These are phyloP conservation scores for Abrus precatorius DNA, from an alignment of 306 rosid genomes.

Conservation along the genomic window DNA sequence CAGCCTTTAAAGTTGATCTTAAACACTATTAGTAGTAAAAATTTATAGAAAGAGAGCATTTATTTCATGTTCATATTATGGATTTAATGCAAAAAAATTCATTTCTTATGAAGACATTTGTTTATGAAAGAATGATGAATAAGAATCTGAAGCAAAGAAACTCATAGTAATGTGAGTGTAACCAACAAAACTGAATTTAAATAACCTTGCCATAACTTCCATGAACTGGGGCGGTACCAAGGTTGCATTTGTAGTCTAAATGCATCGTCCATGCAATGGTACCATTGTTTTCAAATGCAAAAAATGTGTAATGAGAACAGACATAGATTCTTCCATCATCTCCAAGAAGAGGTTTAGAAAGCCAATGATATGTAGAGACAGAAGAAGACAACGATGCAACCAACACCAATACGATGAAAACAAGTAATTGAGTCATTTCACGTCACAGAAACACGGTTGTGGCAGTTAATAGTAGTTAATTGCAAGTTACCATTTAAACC, in stretches of 20 bases:
- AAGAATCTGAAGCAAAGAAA: conserved; percentile 5
- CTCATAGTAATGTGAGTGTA: neutral
- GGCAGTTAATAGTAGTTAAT: too few species aligned
- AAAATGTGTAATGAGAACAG: conserved; percentile 63
- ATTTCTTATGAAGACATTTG: too few species aligned
- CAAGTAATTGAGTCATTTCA: neutral
- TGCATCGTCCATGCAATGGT: conserved; percentile 70
- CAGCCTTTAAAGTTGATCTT: too few species aligned
- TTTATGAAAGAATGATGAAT: neutral
- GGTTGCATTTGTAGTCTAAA: conserved; percentile 63
- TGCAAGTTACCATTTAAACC: neutral
- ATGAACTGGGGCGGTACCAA: conserved; percentile 60
- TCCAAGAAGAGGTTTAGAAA: conserved; percentile 69
- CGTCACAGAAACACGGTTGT: neutral
- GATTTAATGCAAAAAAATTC: too few species aligned
- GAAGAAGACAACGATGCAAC: conserved; percentile 5
- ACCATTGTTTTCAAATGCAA: conserved; percentile 75
- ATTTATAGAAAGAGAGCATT: too few species aligned
- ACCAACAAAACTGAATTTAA: neutral
- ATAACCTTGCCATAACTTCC: conserved; percentile 71
- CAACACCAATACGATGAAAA: neutral
- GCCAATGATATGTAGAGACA: conserved; percentile 47
- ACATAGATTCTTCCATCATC: conserved; percentile 69
- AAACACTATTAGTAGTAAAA: too few species aligned
- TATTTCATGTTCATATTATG: too few species aligned